These are phyloP conservation scores for Chiua sp. DNA, from an alignment of 1,284 basidiomycete genomes.

Conservation along the genomic window DNA sequence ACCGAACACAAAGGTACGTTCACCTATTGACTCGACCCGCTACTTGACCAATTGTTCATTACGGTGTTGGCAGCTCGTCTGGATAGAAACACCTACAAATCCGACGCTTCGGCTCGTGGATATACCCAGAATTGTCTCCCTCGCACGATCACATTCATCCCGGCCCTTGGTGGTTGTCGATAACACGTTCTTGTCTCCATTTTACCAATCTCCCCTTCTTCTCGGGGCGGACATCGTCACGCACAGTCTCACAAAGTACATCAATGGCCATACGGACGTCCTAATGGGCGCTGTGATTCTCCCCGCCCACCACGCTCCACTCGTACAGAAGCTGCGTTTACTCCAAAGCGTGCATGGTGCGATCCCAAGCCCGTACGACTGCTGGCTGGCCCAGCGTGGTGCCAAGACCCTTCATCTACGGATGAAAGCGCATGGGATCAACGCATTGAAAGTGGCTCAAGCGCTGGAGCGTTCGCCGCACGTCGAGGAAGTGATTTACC, in stretches of 20 bases:
- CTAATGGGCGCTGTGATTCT: constrained; percentile 86
- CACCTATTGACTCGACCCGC: not conserved
- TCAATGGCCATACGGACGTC: constrained; percentile 94
- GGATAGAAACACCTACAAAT: constrained; percentile 97
- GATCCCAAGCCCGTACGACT: constrained; percentile 88
- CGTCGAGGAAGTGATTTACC: constrained; percentile 87
- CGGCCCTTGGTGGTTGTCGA: constrained; percentile 85
- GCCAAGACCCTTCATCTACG: constrained; percentile 90
- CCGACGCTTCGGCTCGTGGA: constrained; percentile 91
- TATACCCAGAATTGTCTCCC: constrained; percentile 65
- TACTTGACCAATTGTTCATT: not conserved
- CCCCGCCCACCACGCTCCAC: constrained; percentile 57
- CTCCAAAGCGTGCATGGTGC: constrained; percentile 93
- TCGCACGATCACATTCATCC: constrained; percentile 64
- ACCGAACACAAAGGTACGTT: constrained; percentile 81
- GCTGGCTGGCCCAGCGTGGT: constrained; percentile 91
- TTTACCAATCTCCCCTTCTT: constrained; percentile 87
- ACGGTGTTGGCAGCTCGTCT: constrained; percentile 70
- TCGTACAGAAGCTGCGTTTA: constrained; percentile 74
- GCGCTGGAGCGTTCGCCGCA: constrained; percentile 61
- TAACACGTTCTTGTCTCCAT: constrained; percentile 93
- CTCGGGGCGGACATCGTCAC: constrained; percentile 86
- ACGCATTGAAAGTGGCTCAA: constrained; percentile 80
- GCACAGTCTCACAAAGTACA: constrained; percentile 89
- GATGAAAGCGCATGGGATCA: constrained; percentile 87